Percentiles rank a stretch among this genome's conserved stretches.
Conservation (phyloP, 1,284 basidiomycete species). For the Meira miltonrushii region DNA sequence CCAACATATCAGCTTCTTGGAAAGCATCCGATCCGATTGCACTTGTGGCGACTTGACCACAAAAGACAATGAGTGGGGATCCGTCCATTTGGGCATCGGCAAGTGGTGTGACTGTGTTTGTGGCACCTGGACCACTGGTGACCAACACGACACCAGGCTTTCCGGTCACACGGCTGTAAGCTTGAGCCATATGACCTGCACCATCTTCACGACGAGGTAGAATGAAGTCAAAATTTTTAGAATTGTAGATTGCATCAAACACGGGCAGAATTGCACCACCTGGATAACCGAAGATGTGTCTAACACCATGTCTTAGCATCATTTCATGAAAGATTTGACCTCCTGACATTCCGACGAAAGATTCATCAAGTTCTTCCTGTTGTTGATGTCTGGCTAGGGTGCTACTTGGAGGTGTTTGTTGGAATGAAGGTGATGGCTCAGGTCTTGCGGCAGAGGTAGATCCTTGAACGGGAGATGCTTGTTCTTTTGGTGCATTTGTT, state of each 20-base stretch:
- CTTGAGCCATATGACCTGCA: constrained; percentile 97
- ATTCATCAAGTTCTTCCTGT: constrained; percentile 46
- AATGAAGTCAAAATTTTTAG: constrained; percentile 88
- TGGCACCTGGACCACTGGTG: constrained; percentile 94
- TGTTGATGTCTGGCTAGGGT: constrained; percentile 7
- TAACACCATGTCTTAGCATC: constrained; percentile 95
- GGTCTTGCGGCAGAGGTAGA: constrained; percentile 28
- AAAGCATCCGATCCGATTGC: constrained; percentile 96
- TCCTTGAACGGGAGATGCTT: constrained; percentile 23
- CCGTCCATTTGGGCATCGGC: constrained; percentile 95
- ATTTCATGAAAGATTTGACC: constrained; percentile 99
- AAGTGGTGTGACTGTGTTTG: constrained; percentile 96
- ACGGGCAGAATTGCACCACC: constrained; percentile 97
- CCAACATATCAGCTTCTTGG: constrained; percentile 94
- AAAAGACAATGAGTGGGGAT: constrained; percentile 89
- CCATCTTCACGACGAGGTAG: constrained; percentile 96
- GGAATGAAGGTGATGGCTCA: constrained; percentile 46
- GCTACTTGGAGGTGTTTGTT: constrained; percentile 26
- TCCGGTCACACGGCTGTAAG: constrained; percentile 93
- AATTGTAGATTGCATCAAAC: constrained; percentile 98
- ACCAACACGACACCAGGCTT: constrained; percentile 97
- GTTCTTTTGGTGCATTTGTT: constrained; percentile 29
- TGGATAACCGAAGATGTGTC: constrained; percentile 96
- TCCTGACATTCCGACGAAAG: constrained; percentile 86
- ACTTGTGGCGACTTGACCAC: constrained; percentile 95